A percentile compares a stretch with the other conserved stretches of the same genome.
Conservation (phyloP, 1,284 basidiomycete species). For the Malassezia sympodialis region DNA sequence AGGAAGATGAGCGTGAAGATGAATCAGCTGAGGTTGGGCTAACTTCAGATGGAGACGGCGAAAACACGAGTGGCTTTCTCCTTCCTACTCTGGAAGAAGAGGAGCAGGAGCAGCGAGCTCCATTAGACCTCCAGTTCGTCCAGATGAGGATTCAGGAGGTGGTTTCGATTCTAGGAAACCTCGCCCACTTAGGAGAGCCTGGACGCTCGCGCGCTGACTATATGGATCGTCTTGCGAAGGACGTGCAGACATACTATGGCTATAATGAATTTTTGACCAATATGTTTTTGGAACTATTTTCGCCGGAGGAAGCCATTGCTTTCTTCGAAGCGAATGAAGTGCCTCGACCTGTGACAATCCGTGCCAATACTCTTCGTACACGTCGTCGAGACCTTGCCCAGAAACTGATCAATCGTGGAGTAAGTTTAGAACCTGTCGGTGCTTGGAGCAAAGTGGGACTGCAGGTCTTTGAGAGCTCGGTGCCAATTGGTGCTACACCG, state of each 20-base stretch:
- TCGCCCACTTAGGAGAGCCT: slow-evolving; percentile 45
- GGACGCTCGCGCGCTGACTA: slow-evolving; percentile 72
- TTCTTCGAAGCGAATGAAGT: slow-evolving; percentile 98
- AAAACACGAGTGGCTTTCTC: slow-evolving; percentile 57
- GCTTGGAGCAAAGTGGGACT: slow-evolving; percentile 98
- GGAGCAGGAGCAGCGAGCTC: slow-evolving; percentile 58
- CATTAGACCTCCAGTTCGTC: slow-evolving; percentile 64
- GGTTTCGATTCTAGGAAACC: slow-evolving; percentile 59
- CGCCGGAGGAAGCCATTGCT: slow-evolving; percentile 77
- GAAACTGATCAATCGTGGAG: slow-evolving; percentile 85
- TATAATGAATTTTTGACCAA: slow-evolving; percentile 93
- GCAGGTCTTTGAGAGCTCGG: slow-evolving; percentile 90
- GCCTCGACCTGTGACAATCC: slow-evolving; percentile 89
- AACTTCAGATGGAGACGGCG: slow-evolving; percentile 56
- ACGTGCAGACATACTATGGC: slow-evolving; percentile 65
- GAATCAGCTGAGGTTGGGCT: slow-evolving; percentile 44
- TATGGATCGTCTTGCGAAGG: slow-evolving; percentile 73
- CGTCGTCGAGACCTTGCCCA: slow-evolving; percentile 89
- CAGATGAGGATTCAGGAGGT: slow-evolving; percentile 82
- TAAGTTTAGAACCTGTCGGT: slow-evolving; percentile 83
- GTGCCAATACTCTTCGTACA: slow-evolving; percentile 90
- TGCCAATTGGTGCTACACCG: slow-evolving; percentile 86
- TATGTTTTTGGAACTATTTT: slow-evolving; percentile 87
- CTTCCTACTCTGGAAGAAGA: slow-evolving; percentile 72
- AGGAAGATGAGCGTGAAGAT: slow-evolving; percentile 12